Base-by-base conservation (phyloP, 352 stramenopile genomes). In the Globisporangium polare region DNA sequence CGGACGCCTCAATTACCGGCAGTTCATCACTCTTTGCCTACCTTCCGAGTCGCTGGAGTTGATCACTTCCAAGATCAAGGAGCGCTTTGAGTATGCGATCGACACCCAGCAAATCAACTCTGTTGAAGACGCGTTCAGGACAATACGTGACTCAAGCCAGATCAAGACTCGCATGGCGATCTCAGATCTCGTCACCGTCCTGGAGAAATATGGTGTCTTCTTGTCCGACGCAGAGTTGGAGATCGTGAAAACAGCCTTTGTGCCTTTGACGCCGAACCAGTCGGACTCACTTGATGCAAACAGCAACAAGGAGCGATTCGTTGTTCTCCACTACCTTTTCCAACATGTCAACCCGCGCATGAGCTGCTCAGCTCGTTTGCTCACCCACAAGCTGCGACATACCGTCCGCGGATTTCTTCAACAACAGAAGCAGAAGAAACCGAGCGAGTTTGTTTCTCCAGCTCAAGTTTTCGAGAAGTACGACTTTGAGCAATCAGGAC, bases 301-400 rank as follows among this genome's bases (percentile, higher is more conserved):
- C n/a, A 52, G 15, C 26, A 52, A 35, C 22, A 53, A 46, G 46
- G 26, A 54, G 29, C 29, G 22, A 20, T 52, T 41, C 20, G 15
- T 76, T 5, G 60, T 77, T 18, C 57, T 89, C 6, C 73, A 83
- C 39, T 88, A 79, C 26, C 62, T 93, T 29, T 13, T 80, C 17
- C 47, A 80, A 18, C 78, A 91, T 59, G 67, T 89, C 29, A 85
- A 89, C 29, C 80, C 83, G 37, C 74, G 74, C 10, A 42, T 75
- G 2, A 76, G 69, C 35, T 88, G 80, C 57, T 66, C 57, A 9
- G 67, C 83, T 33, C 75, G 83, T 12, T 65, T 93, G 18, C 27
- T 93, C 10, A 66, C 72, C 6, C 75, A 91, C 65, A 93, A 90
- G 57, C 71, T 89, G 18, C 74, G 78, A 0, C 74, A 87, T 57